These are phyloP conservation scores for Candolleomyces eurysporus DNA, from an alignment of 768 basidiomycete genomes.

Conservation along the genomic window DNA sequence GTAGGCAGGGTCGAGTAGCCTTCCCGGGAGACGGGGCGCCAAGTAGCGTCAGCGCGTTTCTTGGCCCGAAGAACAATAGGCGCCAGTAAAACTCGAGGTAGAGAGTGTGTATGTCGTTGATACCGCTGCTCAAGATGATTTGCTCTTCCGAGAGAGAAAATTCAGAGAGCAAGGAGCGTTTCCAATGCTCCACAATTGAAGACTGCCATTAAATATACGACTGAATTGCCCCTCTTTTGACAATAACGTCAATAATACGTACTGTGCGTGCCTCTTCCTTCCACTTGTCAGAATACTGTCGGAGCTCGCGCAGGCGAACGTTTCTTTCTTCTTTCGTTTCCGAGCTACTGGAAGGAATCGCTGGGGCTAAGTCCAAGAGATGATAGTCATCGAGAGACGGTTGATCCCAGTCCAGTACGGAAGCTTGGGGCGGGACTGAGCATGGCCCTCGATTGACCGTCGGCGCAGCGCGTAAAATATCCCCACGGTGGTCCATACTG, in stretches of 20 bases:
- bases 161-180: background rate
- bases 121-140: background rate
- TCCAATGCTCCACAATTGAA: background rate
- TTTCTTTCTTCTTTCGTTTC: background rate
- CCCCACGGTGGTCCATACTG: background rate
- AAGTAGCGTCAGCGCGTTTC: background rate
- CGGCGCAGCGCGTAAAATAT: background rate
- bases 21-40: background rate
- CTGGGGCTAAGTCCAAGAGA: background rate
- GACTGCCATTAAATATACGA: background rate
- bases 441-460: background rate
- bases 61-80: background rate
- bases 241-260: background rate
- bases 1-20: background rate
- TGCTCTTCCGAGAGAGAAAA: background rate
- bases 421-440: background rate
- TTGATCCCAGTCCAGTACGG: background rate
- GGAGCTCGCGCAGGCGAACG: background rate
- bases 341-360: background rate
- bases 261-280: background rate
- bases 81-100: slow-evolving; percentile 3
- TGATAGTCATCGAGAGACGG: background rate
- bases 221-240: background rate
- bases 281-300: background rate
- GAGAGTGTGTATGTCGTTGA: background rate